Evolutionary conservation across 176 grass and related monocot genomes (phyloP), one percentile per base, ranked within the genome.

Genomic region (Triticum timopheevii): DNA sequence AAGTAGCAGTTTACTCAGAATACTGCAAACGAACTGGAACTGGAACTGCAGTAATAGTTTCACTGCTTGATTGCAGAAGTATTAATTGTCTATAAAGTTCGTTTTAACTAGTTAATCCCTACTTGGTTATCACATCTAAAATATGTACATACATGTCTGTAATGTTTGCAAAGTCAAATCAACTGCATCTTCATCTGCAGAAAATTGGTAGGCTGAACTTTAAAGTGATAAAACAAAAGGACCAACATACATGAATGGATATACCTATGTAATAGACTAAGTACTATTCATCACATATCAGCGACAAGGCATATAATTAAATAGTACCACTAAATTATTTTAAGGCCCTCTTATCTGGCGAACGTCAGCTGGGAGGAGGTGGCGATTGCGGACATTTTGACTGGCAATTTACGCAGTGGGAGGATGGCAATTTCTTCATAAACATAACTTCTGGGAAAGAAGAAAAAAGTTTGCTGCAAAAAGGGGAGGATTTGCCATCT

Each of bases 131-230:
- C 45, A 11, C 71, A 75, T 75, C 1, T 2, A 28, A 30, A 61
- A 36, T 36, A 35, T 31, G 23, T 12, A 77, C 19, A 77, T 20
- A 34, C 12, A 28, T 39, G 7, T 62, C 36, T 85, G 10, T 39
- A 68, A 85, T 68, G 20, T 78, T 40, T 70, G 64, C 28, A 78
- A 34, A 62, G 16, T 79, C 10, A 62, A 39, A 73, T 69, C 16
- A 68, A 35, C 7, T 20, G 65, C 65, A 68, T 19, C 30, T 38
- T 38, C 13, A 75, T 49, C 12, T 75, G 42, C 23, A 28, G 13
- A 49, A 28, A 52, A 52, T 76, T 76, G 13, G 13, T 4, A 76
- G 42, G 8, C 15, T 76, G 44, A 76, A 76, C 25, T 75, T 75
- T 40, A 10, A 79, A 34, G 33, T 63, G 31, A 62, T 22, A 77